Evolutionary conservation across 1,284 basidiomycete genomes (phyloP), one percentile per base, ranked within the genome.

Genomic region (Phlebopus sp.): DNA sequence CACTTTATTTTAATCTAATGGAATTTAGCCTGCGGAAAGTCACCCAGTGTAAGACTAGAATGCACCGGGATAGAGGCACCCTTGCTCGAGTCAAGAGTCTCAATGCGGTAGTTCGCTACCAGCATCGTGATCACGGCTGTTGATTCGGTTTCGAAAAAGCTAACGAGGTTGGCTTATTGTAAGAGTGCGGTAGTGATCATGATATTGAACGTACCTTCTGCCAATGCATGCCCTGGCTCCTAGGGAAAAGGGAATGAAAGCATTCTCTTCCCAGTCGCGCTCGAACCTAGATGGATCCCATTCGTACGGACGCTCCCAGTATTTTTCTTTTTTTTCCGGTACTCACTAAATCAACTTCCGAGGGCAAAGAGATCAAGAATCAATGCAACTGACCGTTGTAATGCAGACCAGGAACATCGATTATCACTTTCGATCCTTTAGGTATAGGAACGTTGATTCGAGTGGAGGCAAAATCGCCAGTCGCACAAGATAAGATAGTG

Each of bases 211-310:
- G 5, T 61, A 79, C 69, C 73, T 69, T 54, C 75, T 70, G 23
- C 79, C 79, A 34, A 82, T 64, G 60, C 79, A 81, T 14, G 72
- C 73, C 9, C 78, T 68, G 6, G 68, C 61, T 31, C 72, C 72
- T 71, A 35, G 8, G 11, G 23, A 42, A 13, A 42, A 42, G 1
- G 78, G 75, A 10, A 77, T 36, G 53, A 81, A 77, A 0, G 77
- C 77, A 58, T 79, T 72, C 8, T 68, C 63, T n/a, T 70, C 70
- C 70, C 72, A 78, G 35, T 76, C 69, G 6, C 67, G 70, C 25
- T 79, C 58, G 60, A 80, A 80, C 23, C 79, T 68, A 17, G 65
- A 65, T 21, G 79, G 80, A 46, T 71, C 70, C 60, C 77, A 83
- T 3, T 63, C 57, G 32, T 73, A 48, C 0, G 78, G 76, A 35